These are phyloP conservation scores for Lathyrus aphaca DNA, from an alignment of 306 rosid genomes.

Conservation along the genomic window DNA sequence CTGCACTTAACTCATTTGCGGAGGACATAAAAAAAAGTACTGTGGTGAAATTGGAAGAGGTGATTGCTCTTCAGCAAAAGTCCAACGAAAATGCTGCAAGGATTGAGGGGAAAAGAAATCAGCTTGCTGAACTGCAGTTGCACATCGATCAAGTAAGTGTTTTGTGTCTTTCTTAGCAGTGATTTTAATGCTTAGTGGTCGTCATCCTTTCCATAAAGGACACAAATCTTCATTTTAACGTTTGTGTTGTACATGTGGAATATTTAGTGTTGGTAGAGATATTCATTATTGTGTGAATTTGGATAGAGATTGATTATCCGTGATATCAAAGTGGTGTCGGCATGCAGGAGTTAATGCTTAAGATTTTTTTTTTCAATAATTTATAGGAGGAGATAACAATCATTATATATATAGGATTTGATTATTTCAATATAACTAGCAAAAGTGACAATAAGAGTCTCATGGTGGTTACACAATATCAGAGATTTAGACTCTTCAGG, in stretches of 20 bases:
- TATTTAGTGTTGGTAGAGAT: background rate
- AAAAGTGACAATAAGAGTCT: no score
- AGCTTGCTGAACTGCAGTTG: slow-evolving; percentile 52
- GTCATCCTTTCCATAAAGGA: background rate
- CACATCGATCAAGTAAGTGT: slow-evolving; percentile 64
- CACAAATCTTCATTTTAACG: background rate
- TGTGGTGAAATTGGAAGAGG: slow-evolving; percentile 67
- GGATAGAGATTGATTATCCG: background rate
- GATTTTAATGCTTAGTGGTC: background rate
- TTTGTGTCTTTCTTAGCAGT: background rate
- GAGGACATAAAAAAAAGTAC: slow-evolving; percentile 68
- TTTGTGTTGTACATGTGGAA: slow-evolving; percentile 4
- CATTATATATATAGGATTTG: no score
- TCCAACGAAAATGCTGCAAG: slow-evolving; percentile 57
- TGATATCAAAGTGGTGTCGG: background rate
- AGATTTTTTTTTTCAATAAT: no score
- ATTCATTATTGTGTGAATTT: background rate
- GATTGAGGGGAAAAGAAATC: slow-evolving; percentile 66
- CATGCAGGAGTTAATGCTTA: background rate
- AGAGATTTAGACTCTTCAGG: no score
- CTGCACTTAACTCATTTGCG: slow-evolving; percentile 57
- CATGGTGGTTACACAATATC: no score
- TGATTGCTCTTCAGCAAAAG: slow-evolving; percentile 60
- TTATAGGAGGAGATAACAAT: no score
- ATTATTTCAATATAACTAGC: no score